Evolutionary conservation across 106 monocot species (phyloP).

Genomic region (Acanthochlamys bracteata): DNA sequence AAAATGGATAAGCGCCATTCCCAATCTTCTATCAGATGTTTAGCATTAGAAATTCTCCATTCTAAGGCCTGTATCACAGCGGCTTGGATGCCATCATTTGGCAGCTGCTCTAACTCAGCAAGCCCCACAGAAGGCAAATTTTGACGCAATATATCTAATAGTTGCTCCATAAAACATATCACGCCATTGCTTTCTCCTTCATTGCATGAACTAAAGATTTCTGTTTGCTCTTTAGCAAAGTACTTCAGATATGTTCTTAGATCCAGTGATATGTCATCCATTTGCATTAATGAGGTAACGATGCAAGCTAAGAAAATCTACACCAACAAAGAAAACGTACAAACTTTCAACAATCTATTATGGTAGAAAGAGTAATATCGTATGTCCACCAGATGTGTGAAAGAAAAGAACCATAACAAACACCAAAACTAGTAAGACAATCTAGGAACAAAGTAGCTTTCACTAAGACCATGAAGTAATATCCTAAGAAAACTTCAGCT

Average conservation of each 20-base stretch:
- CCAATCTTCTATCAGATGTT: conserved; percentile 67
- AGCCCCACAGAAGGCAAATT: conserved; percentile 29
- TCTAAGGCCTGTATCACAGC: conserved; percentile 59
- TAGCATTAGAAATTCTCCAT: conserved; percentile 68
- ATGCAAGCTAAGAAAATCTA: conserved; percentile 85
- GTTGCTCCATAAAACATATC: conserved; percentile 45
- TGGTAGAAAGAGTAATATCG: no score
- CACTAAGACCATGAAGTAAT: no score
- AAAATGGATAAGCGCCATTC: conserved; percentile 88
- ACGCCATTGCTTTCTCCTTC: conserved; percentile 48
- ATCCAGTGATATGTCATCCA: conserved; percentile 52
- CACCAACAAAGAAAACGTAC: no score
- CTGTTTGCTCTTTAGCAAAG: conserved; percentile 23
- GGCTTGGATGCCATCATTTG: conserved; percentile 26
- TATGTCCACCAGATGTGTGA: no score
- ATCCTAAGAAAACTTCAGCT: no score
- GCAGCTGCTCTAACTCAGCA: conserved; percentile 27
- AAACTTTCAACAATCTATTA: no score
- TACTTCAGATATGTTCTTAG: conserved; percentile 14
- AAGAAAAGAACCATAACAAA: no score
- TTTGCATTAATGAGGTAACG: conserved; percentile 53
- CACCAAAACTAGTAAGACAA: no score
- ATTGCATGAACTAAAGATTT: conserved; percentile 12
- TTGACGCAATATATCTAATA: conserved; percentile 59
- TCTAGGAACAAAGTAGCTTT: no score